A percentile compares a stretch with the other conserved stretches of the same genome.
Evolutionary conservation across 2,329 filamentous ascomycete species (phyloP).

Genomic region (Colletotrichum abscissum): DNA sequence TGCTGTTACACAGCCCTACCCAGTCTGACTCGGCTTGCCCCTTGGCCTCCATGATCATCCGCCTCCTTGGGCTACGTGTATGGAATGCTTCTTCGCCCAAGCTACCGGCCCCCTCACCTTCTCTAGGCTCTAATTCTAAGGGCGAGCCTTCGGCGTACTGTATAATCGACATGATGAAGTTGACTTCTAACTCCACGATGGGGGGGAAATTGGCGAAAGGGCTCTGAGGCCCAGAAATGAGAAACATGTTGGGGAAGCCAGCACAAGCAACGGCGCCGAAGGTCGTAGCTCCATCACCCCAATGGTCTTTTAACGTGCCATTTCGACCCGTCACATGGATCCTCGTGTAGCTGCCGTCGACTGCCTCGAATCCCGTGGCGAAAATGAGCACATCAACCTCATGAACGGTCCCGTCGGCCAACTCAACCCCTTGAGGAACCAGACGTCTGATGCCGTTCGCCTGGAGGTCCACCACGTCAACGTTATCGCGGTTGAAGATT

Average conservation of each 20-base stretch:
- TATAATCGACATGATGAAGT: neutral
- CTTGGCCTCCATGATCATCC: neutral
- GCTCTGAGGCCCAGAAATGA: neutral
- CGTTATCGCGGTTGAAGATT: neutral
- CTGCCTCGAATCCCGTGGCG: neutral
- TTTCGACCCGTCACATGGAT: neutral
- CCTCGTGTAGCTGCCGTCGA: neutral
- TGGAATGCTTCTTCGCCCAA: neutral
- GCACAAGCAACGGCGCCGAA: neutral
- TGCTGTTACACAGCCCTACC: neutral
- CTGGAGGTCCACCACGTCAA: neutral
- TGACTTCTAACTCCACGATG: neutral
- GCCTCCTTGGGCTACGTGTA: neutral
- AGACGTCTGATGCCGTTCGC: neutral
- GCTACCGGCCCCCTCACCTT: neutral
- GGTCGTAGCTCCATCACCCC: neutral
- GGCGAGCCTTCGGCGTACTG: neutral
- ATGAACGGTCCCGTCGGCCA: neutral
- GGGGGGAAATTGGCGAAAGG: neutral
- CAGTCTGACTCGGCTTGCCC: neutral
- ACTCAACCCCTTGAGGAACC: neutral
- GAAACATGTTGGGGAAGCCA: neutral
- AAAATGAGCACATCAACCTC: neutral
- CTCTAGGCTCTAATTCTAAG: rapidly evolving
- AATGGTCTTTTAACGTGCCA: neutral